Evolutionary conservation across 2,329 filamentous ascomycete genomes (phyloP).

Genomic region (Fonsecaea multimorphosa): DNA sequence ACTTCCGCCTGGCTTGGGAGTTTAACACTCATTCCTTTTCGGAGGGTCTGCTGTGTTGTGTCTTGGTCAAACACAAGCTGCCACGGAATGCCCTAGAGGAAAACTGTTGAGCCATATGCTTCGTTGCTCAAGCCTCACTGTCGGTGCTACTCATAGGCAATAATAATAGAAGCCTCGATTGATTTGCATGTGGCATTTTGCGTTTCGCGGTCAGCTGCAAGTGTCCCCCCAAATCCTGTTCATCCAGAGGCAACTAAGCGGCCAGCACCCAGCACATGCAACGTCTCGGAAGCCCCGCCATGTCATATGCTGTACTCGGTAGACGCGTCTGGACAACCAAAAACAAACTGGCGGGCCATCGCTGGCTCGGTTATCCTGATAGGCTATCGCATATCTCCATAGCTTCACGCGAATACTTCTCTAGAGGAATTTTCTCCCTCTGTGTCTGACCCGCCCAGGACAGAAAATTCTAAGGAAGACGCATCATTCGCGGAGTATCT

Average conservation of each 20-base stretch:
- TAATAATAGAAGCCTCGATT: constrained; percentile 10
- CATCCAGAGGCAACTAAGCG: not conserved
- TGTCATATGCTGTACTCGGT: not conserved
- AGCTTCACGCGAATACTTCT: not conserved
- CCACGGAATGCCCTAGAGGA: not conserved
- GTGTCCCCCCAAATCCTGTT: constrained; percentile 1
- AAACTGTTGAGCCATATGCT: constrained; percentile 16
- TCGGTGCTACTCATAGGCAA: constrained; percentile 2
- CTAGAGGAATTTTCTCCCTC: not conserved
- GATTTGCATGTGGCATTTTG: constrained; percentile 21
- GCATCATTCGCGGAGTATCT: not conserved
- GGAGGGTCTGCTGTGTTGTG: not conserved
- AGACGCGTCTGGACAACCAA: not conserved
- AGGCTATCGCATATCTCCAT: constrained; percentile 17
- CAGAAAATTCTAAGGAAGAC: not conserved
- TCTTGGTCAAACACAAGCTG: not conserved
- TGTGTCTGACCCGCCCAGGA: not conserved
- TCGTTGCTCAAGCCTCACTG: not conserved
- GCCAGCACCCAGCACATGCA: constrained; percentile 19
- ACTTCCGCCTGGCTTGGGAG: constrained; percentile 1
- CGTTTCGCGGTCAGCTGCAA: constrained; percentile 13
- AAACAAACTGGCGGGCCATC: too few species aligned
- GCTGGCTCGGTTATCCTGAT: constrained; percentile 2
- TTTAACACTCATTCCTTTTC: not conserved
- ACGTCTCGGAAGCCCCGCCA: constrained; percentile 14